These are phyloP conservation scores for Sordariomycetes sp. DNA, from an alignment of 2,329 filamentous ascomycete species.

Conservation along the genomic window DNA sequence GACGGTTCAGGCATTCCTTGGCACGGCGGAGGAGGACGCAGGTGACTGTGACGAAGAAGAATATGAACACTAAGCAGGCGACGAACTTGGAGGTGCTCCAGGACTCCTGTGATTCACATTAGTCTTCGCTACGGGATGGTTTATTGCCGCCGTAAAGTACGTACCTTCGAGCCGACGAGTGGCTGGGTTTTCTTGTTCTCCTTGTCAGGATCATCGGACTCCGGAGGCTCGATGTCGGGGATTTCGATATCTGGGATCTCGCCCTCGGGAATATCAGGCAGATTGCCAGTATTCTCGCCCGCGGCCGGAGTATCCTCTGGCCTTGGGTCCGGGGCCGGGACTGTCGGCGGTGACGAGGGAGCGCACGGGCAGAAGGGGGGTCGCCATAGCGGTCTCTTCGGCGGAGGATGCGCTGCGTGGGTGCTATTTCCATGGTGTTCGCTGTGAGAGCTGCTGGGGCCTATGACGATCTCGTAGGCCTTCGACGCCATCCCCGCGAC, in stretches of 20 bases:
- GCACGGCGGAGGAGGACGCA: conserved; percentile 14
- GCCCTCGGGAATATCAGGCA: not conserved
- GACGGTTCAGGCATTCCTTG: conserved; percentile 13
- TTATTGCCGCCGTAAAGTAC: too few species aligned
- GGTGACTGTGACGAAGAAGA: conserved; percentile 11
- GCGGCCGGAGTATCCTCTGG: not conserved
- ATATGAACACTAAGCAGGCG: conserved; percentile 13
- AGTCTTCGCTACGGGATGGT: not conserved
- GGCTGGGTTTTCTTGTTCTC: too few species aligned
- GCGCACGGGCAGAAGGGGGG: conserved; percentile 4
- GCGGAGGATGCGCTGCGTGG: not conserved
- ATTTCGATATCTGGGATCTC: not conserved
- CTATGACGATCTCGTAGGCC: conserved; percentile 2
- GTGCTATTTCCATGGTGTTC: not conserved
- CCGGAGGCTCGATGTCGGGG: too few species aligned
- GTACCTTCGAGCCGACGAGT: too few species aligned
- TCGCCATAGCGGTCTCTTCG: conserved; percentile 1
- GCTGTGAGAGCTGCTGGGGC: not conserved
- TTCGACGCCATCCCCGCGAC: not conserved
- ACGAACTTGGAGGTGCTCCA: not conserved
- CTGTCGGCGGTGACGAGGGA: not conserved
- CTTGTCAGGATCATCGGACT: too few species aligned
- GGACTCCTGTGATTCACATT: not conserved
- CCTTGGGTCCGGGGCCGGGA: not conserved
- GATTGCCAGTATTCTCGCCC: not conserved